phyloP scores from a whole-genome alignment of 2,329 filamentous ascomycete species.

The Plenodomus lindquistii region DNA sequence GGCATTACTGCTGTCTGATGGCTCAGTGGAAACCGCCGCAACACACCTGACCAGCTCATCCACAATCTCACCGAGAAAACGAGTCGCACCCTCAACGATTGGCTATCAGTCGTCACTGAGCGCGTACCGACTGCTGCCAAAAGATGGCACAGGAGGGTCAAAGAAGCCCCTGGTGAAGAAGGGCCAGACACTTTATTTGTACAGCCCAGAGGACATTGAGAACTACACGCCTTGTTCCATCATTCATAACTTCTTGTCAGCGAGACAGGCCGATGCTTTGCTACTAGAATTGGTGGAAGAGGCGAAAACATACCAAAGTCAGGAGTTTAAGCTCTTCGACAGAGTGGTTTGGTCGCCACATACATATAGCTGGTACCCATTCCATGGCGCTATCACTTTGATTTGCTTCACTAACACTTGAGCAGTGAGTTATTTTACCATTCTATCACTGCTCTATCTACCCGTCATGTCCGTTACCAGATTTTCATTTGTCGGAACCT shows the following conservation, averaged over 20 bases:
- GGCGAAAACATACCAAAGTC: constrained; percentile 68
- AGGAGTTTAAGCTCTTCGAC: constrained; percentile 85
- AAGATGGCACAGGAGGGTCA: background rate
- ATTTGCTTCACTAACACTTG: background rate
- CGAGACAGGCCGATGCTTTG: constrained; percentile 71
- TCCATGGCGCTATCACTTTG: background rate
- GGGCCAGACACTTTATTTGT: constrained; percentile 82
- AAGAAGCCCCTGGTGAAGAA: constrained; percentile 66
- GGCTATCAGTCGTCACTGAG: constrained; percentile 52
- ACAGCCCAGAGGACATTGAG: constrained; percentile 78
- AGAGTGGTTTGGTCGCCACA: constrained; percentile 84
- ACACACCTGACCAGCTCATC: constrained; percentile 53
- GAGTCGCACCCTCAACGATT: constrained; percentile 17
- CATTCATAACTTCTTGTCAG: constrained; percentile 84
- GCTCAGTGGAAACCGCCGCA: constrained; percentile 70
- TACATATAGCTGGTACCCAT: constrained; percentile 72
- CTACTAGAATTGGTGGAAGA: constrained; percentile 77
- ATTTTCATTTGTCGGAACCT: background rate
- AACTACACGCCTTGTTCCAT: constrained; percentile 87
- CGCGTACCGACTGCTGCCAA: constrained; percentile 22
- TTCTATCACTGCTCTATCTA: background rate
- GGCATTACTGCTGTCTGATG: constrained; percentile 74
- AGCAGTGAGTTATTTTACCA: background rate
- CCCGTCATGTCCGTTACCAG: no score
- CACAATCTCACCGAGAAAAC: constrained; percentile 41